Conservation (phyloP, 768 basidiomycete genomes). For the Plicaturopsis crispa region DNA sequence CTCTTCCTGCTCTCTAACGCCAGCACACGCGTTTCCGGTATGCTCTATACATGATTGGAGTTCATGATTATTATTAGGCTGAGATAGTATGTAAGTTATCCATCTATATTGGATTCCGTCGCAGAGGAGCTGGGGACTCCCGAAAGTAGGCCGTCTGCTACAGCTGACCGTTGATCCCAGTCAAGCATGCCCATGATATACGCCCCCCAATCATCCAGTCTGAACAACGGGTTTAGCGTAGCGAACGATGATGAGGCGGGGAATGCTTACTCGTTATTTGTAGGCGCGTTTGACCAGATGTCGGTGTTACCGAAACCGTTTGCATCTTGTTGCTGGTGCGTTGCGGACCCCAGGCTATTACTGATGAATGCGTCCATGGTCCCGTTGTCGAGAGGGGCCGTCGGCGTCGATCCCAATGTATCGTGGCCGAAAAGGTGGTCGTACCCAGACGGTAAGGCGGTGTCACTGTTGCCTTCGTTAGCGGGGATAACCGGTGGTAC, state of each 20-base stretch:
- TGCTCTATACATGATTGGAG: no score
- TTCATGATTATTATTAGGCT: no score
- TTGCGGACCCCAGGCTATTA: not conserved
- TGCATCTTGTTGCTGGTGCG: not conserved
- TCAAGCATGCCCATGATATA: constrained; percentile 12
- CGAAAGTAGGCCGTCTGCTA: no score
- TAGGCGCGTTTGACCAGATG: constrained; percentile 59
- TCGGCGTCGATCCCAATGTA: constrained; percentile 27
- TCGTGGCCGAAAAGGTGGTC: constrained; percentile 7
- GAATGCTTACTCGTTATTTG: constrained; percentile 49
- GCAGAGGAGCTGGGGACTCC: no score
- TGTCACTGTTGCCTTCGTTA: constrained; percentile 8
- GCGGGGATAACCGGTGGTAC: not conserved
- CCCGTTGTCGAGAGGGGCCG: constrained; percentile 7
- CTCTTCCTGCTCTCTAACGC: no score
- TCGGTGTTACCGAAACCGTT: constrained; percentile 41
- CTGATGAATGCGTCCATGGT: not conserved
- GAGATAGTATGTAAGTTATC: no score
- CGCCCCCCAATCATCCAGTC: constrained; percentile 31
- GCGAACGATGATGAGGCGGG: constrained; percentile 2
- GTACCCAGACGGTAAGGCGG: constrained; percentile 10
- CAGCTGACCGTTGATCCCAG: not conserved
- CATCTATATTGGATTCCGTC: no score
- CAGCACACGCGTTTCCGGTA: no score
- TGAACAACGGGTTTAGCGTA: constrained; percentile 9